Base-by-base conservation (phyloP, 768 basidiomycete genomes). In the Cystobasidium ongulense region DNA sequence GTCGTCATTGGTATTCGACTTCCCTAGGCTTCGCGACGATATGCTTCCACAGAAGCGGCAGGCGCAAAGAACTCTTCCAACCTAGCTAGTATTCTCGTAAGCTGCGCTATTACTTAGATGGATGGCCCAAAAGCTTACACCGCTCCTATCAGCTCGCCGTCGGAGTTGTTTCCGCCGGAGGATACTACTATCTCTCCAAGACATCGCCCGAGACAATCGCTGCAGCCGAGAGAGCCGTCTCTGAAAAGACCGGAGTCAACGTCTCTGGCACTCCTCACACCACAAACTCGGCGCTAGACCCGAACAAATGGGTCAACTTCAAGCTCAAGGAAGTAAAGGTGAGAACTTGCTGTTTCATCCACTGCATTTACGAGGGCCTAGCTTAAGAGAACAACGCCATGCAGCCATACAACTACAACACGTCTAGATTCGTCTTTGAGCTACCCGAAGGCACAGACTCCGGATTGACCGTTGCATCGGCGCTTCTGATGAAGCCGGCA, bases 401-500 rank as follows among this genome's bases (percentile, higher is more conserved):
- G 74, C 83, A 87, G 74, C 88, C 88, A 0, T 96, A 95, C 85
- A 98, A 96, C 86, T 89, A 97, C 86, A 96, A 98, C 82, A 89
- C 92, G 17, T 84, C 90, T 36, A 87, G 85, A 87, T 92, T 81
- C 64, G 29, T 65, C 43, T 76, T 79, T 27, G 65, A 52, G 76
- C 84, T 95, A 23, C 90, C 90, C 64, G 86, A 89, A 53, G 86
- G 88, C 76, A 85, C 90, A 62, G 88, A 89, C 0, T 88, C 91
- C 7, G 85, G 90, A 41, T 85, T 93, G 15, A 89, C 90, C 1
- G 84, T 92, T 67, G 85, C 92, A 15, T 90, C 90, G 0, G 89
- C 88, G 75, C 84, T 98, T 18, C 79, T 91, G 67, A 86, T 93
- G 77, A 89, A 87, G 82, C 84, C 91, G 18, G 87, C 89, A 0